Evolutionary conservation across 495 filamentous ascomycete species (phyloP).

Genomic region (Aspergillus indologenus): DNA sequence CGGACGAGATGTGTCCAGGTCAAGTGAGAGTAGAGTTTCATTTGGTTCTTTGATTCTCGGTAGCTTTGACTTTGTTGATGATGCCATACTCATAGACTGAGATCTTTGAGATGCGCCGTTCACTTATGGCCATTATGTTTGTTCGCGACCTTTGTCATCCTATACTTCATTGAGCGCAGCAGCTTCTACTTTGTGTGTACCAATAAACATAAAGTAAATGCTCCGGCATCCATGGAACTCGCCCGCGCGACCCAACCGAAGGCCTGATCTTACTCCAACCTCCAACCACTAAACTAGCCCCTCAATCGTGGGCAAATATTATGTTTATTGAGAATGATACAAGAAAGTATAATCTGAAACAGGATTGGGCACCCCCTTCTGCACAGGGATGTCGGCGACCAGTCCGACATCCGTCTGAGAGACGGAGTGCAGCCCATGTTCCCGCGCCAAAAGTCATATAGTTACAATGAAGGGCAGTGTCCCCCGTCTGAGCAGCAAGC

Average conservation of each 20-base stretch:
- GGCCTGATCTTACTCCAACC: background rate
- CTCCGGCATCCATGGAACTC: conserved; percentile 8
- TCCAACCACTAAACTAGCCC: background rate
- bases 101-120: no score
- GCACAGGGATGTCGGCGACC: background rate
- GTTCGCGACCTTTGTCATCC: no score
- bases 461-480: background rate
- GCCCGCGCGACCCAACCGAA: background rate
- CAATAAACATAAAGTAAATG: background rate
- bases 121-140: no score
- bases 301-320: background rate
- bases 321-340: background rate
- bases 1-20: no score
- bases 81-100: no score
- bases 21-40: no score
- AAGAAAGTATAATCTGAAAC: background rate
- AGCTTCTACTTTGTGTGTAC: no score
- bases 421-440: background rate
- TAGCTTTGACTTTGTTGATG: no score
- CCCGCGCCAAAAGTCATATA: no score
- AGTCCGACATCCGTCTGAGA: background rate
- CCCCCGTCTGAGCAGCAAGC: background rate
- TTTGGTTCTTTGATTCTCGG: no score
- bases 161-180: no score
- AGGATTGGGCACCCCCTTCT: background rate